Percentiles rank a stretch among this genome's conserved stretches.
Conservation (phyloP, 805 yeast species). For the Torulaspora quercuum region DNA sequence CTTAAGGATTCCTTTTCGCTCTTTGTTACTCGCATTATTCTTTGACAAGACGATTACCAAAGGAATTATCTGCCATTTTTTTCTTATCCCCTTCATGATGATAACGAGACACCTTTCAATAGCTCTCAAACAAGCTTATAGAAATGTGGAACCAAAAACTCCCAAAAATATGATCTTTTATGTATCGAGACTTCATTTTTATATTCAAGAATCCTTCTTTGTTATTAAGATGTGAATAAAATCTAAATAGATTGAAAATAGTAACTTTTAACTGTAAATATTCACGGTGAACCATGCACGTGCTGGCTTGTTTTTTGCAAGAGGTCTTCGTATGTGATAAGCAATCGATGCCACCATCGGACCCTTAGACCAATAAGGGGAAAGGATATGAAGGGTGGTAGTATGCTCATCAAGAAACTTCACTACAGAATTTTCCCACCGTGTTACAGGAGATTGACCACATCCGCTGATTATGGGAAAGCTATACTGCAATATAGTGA, state of each 20-base stretch:
- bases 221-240: slow-evolving; percentile 10
- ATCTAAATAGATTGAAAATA: slow-evolving; percentile 2
- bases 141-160: slow-evolving; percentile 10
- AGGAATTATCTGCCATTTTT: no score
- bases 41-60: slow-evolving; percentile 6
- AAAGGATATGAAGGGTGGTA: not conserved
- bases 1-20: slow-evolving; percentile 2
- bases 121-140: slow-evolving; percentile 8
- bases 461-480: slow-evolving; percentile 1
- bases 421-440: not conserved
- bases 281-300: not conserved
- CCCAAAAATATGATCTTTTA: slow-evolving; percentile 11
- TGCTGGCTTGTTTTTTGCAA: not conserved
- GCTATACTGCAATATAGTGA: slow-evolving; percentile 25
- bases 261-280: not conserved
- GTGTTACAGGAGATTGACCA: slow-evolving; percentile 8
- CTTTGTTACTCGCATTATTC: slow-evolving; percentile 9
- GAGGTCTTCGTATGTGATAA: no score
- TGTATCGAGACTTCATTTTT: slow-evolving; percentile 14
- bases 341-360: no score
- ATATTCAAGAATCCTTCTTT: slow-evolving; percentile 11
- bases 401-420: not conserved
- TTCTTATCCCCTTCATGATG: slow-evolving; percentile 12
- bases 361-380: no score
- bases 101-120: slow-evolving; percentile 13